Evolutionary conservation across 2,329 filamentous ascomycete genomes (phyloP).

Genomic region (Ilyonectria mors-panacis): DNA sequence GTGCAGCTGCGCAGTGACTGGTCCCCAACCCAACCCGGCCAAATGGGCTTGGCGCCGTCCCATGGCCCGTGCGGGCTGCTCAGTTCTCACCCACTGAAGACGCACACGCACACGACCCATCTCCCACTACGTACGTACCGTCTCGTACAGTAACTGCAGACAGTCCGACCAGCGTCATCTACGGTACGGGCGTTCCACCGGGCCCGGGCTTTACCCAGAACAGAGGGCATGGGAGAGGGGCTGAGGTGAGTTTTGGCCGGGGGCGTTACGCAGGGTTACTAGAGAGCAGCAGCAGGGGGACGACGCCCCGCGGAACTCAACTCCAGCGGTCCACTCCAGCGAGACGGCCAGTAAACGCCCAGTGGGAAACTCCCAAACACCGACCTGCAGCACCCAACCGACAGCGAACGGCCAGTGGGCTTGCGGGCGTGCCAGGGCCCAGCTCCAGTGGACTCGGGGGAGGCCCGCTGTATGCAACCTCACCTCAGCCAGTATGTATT

Average conservation of each 20-base stretch:
- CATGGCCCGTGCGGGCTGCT: not conserved
- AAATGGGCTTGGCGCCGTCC: not conserved
- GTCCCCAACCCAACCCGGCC: too few relatives aligned
- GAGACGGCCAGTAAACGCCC: conserved; percentile 1
- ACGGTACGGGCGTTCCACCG: not conserved
- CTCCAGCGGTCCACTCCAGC: not conserved
- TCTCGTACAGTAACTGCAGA: not conserved
- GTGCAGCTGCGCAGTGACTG: too few relatives aligned
- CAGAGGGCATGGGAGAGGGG: not conserved
- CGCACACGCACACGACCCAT: not conserved
- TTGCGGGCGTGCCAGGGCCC: not conserved
- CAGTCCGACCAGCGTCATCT: not conserved
- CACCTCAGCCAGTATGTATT: not conserved
- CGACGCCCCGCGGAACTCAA: not conserved
- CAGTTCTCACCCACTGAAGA: not conserved
- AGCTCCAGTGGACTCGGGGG: too few relatives aligned
- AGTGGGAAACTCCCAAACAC: not conserved
- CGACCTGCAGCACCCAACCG: not conserved
- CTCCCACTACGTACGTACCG: not conserved
- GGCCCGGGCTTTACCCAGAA: not conserved
- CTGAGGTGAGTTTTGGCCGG: not conserved
- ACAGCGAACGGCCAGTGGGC: not conserved
- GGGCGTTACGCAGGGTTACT: not conserved
- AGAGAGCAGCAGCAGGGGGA: not conserved
- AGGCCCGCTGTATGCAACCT: not conserved